A percentile compares a stretch with the other conserved stretches of the same genome.
These are phyloP conservation scores for Endotrypanum monterogeii DNA, from an alignment of 208 protist species.

Conservation along the genomic window DNA sequence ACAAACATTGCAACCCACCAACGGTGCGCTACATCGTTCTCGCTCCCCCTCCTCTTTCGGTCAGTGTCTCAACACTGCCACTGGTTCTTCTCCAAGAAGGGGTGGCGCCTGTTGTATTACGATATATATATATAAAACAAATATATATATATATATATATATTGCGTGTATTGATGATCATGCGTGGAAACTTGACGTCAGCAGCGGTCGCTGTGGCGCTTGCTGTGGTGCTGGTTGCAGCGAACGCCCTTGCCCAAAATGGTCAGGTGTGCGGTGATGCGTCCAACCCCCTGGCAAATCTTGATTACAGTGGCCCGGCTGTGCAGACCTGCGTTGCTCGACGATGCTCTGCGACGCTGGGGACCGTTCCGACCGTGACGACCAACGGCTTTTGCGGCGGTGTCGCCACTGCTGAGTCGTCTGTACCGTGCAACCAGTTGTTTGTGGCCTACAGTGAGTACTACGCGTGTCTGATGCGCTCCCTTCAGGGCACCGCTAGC, in stretches of 20 bases:
- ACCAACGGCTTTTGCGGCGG: slow-evolving; percentile 39
- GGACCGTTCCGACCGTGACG: slow-evolving; percentile 12
- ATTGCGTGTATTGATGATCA: background rate
- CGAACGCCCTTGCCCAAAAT: background rate
- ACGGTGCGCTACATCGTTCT: background rate
- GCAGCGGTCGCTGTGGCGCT: slow-evolving; percentile 1
- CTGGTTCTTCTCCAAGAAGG: too few relatives aligned
- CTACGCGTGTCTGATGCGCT: slow-evolving; percentile 42
- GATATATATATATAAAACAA: too few relatives aligned
- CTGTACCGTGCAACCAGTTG: slow-evolving; percentile 27
- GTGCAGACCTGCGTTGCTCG: slow-evolving; percentile 26
- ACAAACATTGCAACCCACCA: too few relatives aligned
- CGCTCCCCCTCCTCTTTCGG: background rate
- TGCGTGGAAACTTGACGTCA: background rate
- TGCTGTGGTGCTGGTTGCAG: slow-evolving; percentile 3
- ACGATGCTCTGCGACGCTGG: slow-evolving; percentile 36
- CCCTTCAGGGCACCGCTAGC: slow-evolving; percentile 3
- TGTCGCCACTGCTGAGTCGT: slow-evolving; percentile 29
- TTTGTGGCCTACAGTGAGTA: slow-evolving; percentile 38
- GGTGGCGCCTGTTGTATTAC: too few relatives aligned
- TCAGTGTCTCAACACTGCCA: too few relatives aligned
- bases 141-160: too few relatives aligned
- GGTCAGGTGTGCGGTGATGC: slow-evolving; percentile 27
- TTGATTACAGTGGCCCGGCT: slow-evolving; percentile 20
- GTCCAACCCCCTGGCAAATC: slow-evolving; percentile 23